A percentile compares a stretch with the other conserved stretches of the same genome.
Evolutionary conservation across 306 rosid species (phyloP).

Genomic region (Cucurbita moschata): DNA sequence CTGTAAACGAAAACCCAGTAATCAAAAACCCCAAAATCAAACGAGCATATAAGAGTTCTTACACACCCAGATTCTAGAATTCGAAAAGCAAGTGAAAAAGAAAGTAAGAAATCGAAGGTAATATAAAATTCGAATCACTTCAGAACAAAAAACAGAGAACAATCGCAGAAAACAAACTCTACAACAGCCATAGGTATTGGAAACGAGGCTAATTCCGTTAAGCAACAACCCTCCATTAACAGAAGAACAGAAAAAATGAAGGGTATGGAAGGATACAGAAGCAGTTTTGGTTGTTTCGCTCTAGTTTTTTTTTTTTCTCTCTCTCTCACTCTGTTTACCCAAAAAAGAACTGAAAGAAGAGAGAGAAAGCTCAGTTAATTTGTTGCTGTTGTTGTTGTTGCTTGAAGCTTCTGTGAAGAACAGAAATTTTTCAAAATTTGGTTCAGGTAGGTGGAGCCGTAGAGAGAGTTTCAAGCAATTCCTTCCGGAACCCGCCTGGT

Average conservation of each 20-base stretch:
- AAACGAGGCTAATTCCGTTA: slow-evolving; percentile 32
- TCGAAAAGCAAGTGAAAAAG: not conserved
- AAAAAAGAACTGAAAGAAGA: not conserved
- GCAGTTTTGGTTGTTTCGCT: not conserved
- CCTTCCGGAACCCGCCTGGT: slow-evolving; percentile 37
- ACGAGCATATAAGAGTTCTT: not conserved
- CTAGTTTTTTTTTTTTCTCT: not conserved
- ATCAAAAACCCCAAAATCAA: slow-evolving; percentile 21
- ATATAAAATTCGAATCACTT: not conserved
- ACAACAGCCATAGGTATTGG: slow-evolving; percentile 11
- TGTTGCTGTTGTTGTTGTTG: slow-evolving; percentile 17
- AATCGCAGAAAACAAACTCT: slow-evolving; percentile 15
- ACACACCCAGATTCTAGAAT: not conserved
- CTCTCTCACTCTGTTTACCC: slow-evolving; percentile 1
- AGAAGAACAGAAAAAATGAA: not conserved
- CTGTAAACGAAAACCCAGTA: not conserved
- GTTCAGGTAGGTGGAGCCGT: slow-evolving; percentile 28
- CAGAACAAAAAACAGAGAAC: not conserved
- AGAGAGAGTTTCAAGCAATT: slow-evolving; percentile 11
- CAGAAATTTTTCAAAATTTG: slow-evolving; percentile 16
- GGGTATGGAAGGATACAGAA: not conserved
- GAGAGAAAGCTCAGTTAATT: not conserved
- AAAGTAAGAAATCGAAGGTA: not conserved
- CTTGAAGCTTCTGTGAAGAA: slow-evolving; percentile 8
- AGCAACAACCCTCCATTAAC: slow-evolving; percentile 27